These are phyloP conservation scores for Orbilia quercus DNA, from an alignment of 2,329 filamentous ascomycete genomes.

Conservation along the genomic window DNA sequence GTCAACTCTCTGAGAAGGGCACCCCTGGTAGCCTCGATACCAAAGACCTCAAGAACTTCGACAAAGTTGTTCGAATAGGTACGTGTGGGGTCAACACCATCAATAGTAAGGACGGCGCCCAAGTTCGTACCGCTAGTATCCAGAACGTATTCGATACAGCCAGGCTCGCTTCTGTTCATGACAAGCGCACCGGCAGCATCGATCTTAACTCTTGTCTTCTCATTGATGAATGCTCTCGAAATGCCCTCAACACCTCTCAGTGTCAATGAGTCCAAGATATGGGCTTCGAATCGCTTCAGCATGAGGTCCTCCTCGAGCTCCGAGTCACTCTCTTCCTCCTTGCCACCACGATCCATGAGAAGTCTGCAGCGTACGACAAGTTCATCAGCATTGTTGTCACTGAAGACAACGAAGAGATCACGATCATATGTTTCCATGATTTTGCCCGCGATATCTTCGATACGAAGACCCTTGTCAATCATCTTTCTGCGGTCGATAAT, in stretches of 20 bases:
- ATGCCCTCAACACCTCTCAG: slow-evolving; percentile 90
- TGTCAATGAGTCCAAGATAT: slow-evolving; percentile 89
- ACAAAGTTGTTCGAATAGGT: slow-evolving; percentile 97
- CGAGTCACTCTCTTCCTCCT: slow-evolving; percentile 77
- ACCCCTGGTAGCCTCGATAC: slow-evolving; percentile 91
- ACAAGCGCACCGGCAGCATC: slow-evolving; percentile 77
- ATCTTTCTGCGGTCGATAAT: slow-evolving; percentile 92
- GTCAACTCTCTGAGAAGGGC: slow-evolving; percentile 89
- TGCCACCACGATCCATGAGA: slow-evolving; percentile 71
- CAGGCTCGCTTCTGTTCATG: slow-evolving; percentile 76
- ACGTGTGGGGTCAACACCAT: slow-evolving; percentile 84
- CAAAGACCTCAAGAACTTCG: slow-evolving; percentile 92
- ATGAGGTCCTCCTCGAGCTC: slow-evolving; percentile 88
- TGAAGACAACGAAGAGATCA: slow-evolving; percentile 92
- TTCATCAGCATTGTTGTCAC: slow-evolving; percentile 96
- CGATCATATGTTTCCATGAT: slow-evolving; percentile 89
- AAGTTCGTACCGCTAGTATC: slow-evolving; percentile 93
- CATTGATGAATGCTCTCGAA: slow-evolving; percentile 91
- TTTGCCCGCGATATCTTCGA: slow-evolving; percentile 87
- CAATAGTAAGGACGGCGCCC: slow-evolving; percentile 82
- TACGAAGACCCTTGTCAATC: slow-evolving; percentile 90
- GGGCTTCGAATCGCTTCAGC: slow-evolving; percentile 88
- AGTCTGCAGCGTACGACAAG: slow-evolving; percentile 93
- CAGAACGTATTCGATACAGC: slow-evolving; percentile 92
- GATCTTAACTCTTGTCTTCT: slow-evolving; percentile 76